These are phyloP conservation scores for Terana coerulea DNA, from an alignment of 768 basidiomycete genomes.

Conservation along the genomic window DNA sequence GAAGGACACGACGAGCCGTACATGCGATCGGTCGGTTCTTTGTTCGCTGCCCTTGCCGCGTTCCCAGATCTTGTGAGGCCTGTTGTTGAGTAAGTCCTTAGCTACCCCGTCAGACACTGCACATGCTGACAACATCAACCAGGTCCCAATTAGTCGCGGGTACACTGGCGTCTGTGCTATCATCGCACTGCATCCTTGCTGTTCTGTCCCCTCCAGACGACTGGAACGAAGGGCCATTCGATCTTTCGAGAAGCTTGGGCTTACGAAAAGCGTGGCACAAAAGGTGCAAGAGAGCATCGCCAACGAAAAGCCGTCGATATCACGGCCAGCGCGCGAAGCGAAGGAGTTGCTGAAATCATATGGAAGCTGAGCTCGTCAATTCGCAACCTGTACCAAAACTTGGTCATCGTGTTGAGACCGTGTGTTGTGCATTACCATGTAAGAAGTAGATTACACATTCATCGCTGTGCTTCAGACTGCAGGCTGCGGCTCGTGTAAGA, in stretches of 20 bases:
- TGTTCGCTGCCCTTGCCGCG: slow-evolving; percentile 61
- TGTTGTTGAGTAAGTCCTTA: slow-evolving; percentile 58
- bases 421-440: no score
- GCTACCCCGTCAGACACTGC: not conserved
- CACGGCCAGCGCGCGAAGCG: slow-evolving; percentile 80
- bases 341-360: slow-evolving; percentile 52
- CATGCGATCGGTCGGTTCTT: slow-evolving; percentile 54
- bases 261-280: slow-evolving; percentile 61
- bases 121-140: slow-evolving; percentile 4
- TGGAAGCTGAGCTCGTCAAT: no score
- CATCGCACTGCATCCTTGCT: slow-evolving; percentile 57
- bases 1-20: slow-evolving; percentile 71
- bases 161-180: slow-evolving; percentile 61
- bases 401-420: no score
- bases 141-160: slow-evolving; percentile 64
- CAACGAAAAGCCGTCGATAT: slow-evolving; percentile 66
- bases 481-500: no score
- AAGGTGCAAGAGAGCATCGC: slow-evolving; percentile 69
- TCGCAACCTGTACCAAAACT: no score
- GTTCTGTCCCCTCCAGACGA: slow-evolving; percentile 46
- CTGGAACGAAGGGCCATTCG: slow-evolving; percentile 35
- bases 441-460: no score
- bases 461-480: no score
- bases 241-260: slow-evolving; percentile 64
- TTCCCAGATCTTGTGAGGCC: slow-evolving; percentile 61